Base-by-base conservation (phyloP, 805 yeast genomes). In the Pichia kluyveri region DNA sequence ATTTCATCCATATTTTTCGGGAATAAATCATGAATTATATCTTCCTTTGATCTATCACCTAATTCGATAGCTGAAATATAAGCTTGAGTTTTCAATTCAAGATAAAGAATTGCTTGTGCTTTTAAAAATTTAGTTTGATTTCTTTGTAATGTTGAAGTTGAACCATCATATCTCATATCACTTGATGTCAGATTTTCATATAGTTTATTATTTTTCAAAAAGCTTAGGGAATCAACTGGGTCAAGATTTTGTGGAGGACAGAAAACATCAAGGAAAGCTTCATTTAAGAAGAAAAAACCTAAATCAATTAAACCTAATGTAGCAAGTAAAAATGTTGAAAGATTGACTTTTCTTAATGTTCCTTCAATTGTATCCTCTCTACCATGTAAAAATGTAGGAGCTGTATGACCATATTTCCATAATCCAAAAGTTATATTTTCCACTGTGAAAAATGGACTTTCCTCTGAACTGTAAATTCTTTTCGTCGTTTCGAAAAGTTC, bases 61-160 rank as follows among this genome's bases (percentile, higher is more conserved):
- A 82, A 72, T 58, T 83, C 86, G 51, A 90, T 65, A 0, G 95
- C 96, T 1, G 96, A 83, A 19, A 93, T 89, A 60, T 80, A 93
- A 0, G 96, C 96, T 65, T 93, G 99, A 0, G 99, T 93, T 62
- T 93, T 93, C 61, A 93, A 73, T 56, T 93, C 97, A 38, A 93
- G 70, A 56, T 75, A 88, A 44, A 93, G 66, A 12, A 78, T 79
- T 0, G 93, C 89, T 56, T 87, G 96, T 10, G 85, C 78, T 61
- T 89, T 89, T 50, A 88, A 68, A 40, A 93, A 69, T 56, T 66
- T 67, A 5, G 68, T 63, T 41, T 60, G 59, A 17, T 52, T 52
- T 36, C 53, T 51, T 15, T 58, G 60, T 14, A 37, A 39, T 47
- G 48, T 44, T 54, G 55, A 17, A n/a, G n/a, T 11, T 6, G 15